Base-by-base conservation (phyloP, 345 rosid genomes). In the Balakata baccata region DNA sequence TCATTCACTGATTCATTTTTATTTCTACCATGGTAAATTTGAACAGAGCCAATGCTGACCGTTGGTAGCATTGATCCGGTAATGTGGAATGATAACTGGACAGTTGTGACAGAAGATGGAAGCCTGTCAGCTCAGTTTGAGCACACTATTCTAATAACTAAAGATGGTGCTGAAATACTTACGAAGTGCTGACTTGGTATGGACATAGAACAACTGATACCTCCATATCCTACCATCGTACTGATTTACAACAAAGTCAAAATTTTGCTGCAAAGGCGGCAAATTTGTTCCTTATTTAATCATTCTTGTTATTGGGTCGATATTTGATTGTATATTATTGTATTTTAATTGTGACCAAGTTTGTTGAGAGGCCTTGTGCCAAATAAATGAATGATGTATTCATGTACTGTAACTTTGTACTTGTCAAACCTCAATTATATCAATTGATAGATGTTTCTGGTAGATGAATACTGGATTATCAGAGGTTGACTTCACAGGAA, bases 71-170 rank as follows among this genome's bases (percentile, higher is more conserved):
- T 70, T 61, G 87, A 85, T 69, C 95, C 95, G 10, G 51, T 89
- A 37, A 87, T 87, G 83, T 92, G 98, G 98, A 86, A 90, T 16
- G 97, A 94, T 77, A 67, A 94, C 61, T 92, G 98, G 97, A 94
- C 98, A 2, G 90, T 92, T 70, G 92, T 94, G 6, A 94, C 97
- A 0, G 88, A 90, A 76, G 97, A 92, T 65, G 90, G 90, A 79
- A 94, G 97, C 81, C 85, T 92, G 57, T 92, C 97, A 59, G 97
- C 97, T 0, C 95, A 92, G 81, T 94, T 94, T 52, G 97, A 94
- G 80, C 98, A 94, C 82, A 94, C 97, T 3, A 89, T 92, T 83
- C 87, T 92, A 25, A 88, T 94, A 61, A 92, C 97, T 18, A 61
- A 81, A 79, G 88, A 87, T 39, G 98, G 95, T n/a, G 97, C 93